Evolutionary conservation across 2,329 filamentous ascomycete genomes (phyloP).

Genomic region (Sclerotiophoma versabilis): DNA sequence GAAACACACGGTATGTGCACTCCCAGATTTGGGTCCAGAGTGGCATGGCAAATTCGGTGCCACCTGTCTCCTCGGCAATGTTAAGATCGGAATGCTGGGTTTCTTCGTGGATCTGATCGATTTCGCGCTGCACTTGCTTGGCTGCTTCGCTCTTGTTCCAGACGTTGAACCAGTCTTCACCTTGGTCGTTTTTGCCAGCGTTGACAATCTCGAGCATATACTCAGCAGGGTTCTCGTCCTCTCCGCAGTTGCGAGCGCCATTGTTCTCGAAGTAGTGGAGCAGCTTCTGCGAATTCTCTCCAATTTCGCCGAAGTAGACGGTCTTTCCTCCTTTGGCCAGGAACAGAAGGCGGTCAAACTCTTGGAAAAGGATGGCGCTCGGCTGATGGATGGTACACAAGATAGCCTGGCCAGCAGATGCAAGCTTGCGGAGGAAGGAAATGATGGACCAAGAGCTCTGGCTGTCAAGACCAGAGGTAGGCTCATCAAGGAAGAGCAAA

Average conservation of each 20-base stretch:
- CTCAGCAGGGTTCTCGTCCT: slow-evolving; percentile 75
- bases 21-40: slow-evolving; percentile 43
- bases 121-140: slow-evolving; percentile 43
- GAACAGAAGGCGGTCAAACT: slow-evolving; percentile 55
- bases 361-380: slow-evolving; percentile 53
- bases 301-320: slow-evolving; percentile 58
- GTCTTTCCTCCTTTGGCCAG: slow-evolving; percentile 54
- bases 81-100: slow-evolving; percentile 36
- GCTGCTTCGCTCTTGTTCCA: slow-evolving; percentile 44
- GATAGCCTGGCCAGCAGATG: slow-evolving; percentile 56
- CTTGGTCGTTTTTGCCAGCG: slow-evolving; percentile 40
- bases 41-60: slow-evolving; percentile 55
- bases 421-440: slow-evolving; percentile 67
- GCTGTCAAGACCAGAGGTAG: slow-evolving; percentile 63
- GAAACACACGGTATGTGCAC: slow-evolving; percentile 53
- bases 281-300: slow-evolving; percentile 51
- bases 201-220: slow-evolving; percentile 69
- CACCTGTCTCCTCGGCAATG: slow-evolving; percentile 42
- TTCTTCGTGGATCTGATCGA: slow-evolving; percentile 51
- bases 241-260: slow-evolving; percentile 66
- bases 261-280: slow-evolving; percentile 66
- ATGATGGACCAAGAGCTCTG: slow-evolving; percentile 68
- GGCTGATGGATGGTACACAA: slow-evolving; percentile 59
- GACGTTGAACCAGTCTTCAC: slow-evolving; percentile 51
- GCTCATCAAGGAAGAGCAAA: slow-evolving; percentile 69